Evolutionary conservation across 2,329 filamentous ascomycete species (phyloP), one percentile per base, ranked within the genome.

Genomic region (Biscogniauxia mediterranea): DNA sequence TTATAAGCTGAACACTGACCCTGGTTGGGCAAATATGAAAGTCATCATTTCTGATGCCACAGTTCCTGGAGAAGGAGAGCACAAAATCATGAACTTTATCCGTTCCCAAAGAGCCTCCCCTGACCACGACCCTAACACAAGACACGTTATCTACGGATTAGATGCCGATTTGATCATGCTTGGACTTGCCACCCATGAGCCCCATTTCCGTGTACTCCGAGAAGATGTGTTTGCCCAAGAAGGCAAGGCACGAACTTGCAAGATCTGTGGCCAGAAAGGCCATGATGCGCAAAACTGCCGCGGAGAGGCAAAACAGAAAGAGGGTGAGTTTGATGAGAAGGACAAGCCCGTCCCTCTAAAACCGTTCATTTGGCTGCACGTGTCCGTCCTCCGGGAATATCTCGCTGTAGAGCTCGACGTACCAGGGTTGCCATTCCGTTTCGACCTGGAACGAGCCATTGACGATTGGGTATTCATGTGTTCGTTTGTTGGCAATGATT

Each of bases 391-490:
- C 59, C 87, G 95, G 71, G 95, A 99, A 77, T 99, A 99, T 74
- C 83, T 99, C 58, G 93, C 90, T 61, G 89, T 92, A 56, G 95
- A 99, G 77, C 87, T 99, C 70, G 85, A 90, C 70, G 89, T 97
- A 38, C 89, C 92, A 19, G 85, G 88, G 59, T 85, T 97, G 67
- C 89, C 89, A 1, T 98, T 98, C 77, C 85, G 86, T 58, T 98
- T 96, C 76, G 93, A 99, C 74, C 82, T 99, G 52, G 95, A 99
- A 77, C 88, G 95, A 66, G 93, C 93, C 25, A 85, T 98, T 61
- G 95, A 98, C 76, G 94, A 98, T 74, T 98, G 94, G 95, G 92
- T 98, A 15, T 98, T 98, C 76, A 95, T 98, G 88, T 98, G 94
- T 79, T 98, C 96, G 79, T 98, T 98, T 74, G 94, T 98, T 60